These are phyloP conservation scores for Spergularia bocconei DNA, from an alignment of 148 eudicot species.

Conservation along the genomic window DNA sequence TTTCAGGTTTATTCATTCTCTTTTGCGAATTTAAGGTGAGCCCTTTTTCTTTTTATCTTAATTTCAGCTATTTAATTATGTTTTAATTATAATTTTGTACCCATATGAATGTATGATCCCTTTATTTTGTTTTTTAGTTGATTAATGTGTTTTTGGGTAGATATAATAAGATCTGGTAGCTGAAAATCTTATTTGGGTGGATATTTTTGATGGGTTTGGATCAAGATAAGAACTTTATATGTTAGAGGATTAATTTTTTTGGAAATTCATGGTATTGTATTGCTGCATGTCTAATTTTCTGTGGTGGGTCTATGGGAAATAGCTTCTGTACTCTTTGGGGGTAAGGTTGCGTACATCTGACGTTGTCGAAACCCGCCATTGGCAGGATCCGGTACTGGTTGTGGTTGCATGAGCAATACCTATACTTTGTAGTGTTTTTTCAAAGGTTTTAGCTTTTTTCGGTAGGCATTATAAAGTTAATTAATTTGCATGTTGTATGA, in stretches of 20 bases:
- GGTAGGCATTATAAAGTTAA: not conserved
- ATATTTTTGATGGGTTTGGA: conserved; percentile 1
- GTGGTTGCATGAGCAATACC: no score
- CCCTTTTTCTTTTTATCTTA: not conserved
- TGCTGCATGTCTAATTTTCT: not conserved
- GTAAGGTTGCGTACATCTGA: not conserved
- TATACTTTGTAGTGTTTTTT: no score
- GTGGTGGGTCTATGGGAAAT: not conserved
- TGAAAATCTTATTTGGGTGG: not conserved
- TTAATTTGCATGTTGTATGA: conserved; percentile 6
- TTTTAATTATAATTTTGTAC: not conserved
- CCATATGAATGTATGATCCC: not conserved
- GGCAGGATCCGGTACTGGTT: not conserved
- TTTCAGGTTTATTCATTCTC: not conserved
- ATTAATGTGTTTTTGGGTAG: not conserved
- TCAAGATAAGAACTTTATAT: conserved; percentile 12
- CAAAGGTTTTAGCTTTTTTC: no score
- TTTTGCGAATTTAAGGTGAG: conserved; percentile 2
- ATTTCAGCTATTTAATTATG: not conserved
- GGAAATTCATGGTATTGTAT: not conserved
- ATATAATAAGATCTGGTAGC: conserved; percentile 14
- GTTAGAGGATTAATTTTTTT: not conserved
- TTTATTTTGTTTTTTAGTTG: not conserved
- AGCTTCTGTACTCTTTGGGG: not conserved
- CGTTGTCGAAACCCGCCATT: not conserved